These are phyloP conservation scores for Alternaria angustiovoidea DNA, from an alignment of 2,329 filamentous ascomycete genomes.

Conservation along the genomic window DNA sequence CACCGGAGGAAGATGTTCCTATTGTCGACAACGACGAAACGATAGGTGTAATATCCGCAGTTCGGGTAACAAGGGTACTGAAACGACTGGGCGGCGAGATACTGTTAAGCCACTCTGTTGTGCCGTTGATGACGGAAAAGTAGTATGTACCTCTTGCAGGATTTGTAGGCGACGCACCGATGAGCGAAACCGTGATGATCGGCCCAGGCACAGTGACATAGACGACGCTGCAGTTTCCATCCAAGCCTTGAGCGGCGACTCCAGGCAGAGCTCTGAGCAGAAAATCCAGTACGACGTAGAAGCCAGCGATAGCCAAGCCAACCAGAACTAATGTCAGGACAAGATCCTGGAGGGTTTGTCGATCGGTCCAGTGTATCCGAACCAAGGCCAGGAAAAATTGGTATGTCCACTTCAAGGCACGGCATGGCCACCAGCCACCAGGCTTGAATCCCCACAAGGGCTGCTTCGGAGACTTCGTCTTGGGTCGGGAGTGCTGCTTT, in stretches of 20 bases:
- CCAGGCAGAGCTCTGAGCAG: conserved; percentile 27
- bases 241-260: conserved; percentile 35
- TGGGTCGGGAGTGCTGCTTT: not conserved
- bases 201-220: conserved; percentile 46
- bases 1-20: conserved; percentile 1
- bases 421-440: conserved; percentile 36
- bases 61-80: conserved; percentile 17
- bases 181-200: conserved; percentile 45
- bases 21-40: conserved; percentile 6
- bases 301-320: conserved; percentile 16
- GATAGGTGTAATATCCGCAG: conserved; percentile 3
- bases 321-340: conserved; percentile 22
- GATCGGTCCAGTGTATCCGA: conserved; percentile 15
- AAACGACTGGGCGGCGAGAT: conserved; percentile 37
- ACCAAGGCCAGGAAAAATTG: conserved; percentile 18
- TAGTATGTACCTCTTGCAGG: conserved; percentile 43
- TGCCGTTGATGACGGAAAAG: conserved; percentile 44
- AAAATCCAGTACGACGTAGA: conserved; percentile 33
- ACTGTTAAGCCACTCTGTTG: conserved; percentile 44
- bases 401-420: conserved; percentile 19
- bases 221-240: conserved; percentile 40
- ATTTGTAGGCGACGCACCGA: conserved; percentile 32
- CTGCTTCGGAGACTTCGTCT: not conserved
- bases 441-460: not conserved
- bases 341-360: conserved; percentile 20